Evolutionary conservation across 805 yeast species (phyloP), one percentile per base, ranked within the genome.

Genomic region (Kodamaea neixiangensis): DNA sequence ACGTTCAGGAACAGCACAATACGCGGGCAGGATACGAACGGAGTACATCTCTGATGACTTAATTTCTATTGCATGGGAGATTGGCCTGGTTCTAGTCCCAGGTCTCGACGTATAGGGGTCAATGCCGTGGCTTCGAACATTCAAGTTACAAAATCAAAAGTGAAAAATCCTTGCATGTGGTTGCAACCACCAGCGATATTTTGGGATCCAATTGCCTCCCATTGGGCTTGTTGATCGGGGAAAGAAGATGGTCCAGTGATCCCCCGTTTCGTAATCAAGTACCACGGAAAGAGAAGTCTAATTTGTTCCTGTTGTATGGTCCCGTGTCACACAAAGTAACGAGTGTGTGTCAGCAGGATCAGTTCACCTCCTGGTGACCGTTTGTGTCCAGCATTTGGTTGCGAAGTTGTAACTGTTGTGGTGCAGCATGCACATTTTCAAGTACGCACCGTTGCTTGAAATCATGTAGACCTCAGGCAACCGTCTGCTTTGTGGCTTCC

Each of bases 371-470:
- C 31, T 25, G 31, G 11, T 9, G 11, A 25, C 31, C 31, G 31
- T 25, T 25, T 25, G 31, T 25, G 31, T 25, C 11, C 31, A 7
- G 10, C 10, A 25, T 25, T 25, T 25, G 31, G 31, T 25, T 25
- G 31, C 31, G 31, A 25, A 25, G 31, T 9, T 13, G 11, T 25
- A 25, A 25, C 11, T 37, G 41, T 18, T 17, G n/a, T 7, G 41
- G 41, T 37, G 41, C 41, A 37, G 21, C 6, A 25, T 37, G 19
- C 41, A 37, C 41, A 17, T 13, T 37, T 37, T 37, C 21, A 37
- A 37, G 41, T 15, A 37, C 19, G 41, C 41, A 37, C 11, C 41
- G 11, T 37, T 17, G 13, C 19, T 37, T 7, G 21, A 17, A 7
- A 17, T 15, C 6, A 3, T 17, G 20, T 6, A 37, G 19, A 18